phyloP scores from a whole-genome alignment of 495 filamentous ascomycete species.

The Neurospora sp. region DNA sequence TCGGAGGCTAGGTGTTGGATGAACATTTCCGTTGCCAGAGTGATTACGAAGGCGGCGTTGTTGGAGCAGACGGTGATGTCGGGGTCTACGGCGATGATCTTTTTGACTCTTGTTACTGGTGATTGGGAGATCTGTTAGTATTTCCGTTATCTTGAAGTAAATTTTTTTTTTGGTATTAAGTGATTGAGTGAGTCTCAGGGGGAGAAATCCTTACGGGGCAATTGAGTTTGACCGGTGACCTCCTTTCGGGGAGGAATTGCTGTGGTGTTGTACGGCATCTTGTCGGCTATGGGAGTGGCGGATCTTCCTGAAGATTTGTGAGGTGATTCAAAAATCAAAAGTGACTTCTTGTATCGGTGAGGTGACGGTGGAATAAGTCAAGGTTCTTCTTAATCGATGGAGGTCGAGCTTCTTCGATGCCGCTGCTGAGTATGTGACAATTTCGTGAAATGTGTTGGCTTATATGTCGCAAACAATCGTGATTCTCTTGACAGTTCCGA shows the following conservation, averaged over 20 bases:
- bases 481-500: background rate
- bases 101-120: conserved; percentile 76
- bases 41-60: conserved; percentile 90
- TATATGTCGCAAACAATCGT: background rate
- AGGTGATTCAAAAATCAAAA: background rate
- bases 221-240: conserved; percentile 69
- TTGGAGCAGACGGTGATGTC: conserved; percentile 79
- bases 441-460: background rate
- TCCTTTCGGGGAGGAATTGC: conserved; percentile 71
- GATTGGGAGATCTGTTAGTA: too few species aligned
- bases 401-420: background rate
- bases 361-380: background rate
- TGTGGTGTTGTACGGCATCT: conserved; percentile 84
- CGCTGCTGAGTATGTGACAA: background rate
- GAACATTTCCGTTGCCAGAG: conserved; percentile 95
- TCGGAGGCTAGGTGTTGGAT: conserved; percentile 83
- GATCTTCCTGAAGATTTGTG: background rate
- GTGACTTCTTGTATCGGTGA: background rate
- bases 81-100: conserved; percentile 80
- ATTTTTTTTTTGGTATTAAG: background rate
- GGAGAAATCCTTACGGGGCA: conserved; percentile 59
- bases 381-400: background rate
- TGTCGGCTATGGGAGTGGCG: background rate
- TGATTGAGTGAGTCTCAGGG: background rate
- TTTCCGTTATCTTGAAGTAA: too few species aligned